Conservation (phyloP, 352 stramenopile genomes). For the Pythium monospermum region DNA sequence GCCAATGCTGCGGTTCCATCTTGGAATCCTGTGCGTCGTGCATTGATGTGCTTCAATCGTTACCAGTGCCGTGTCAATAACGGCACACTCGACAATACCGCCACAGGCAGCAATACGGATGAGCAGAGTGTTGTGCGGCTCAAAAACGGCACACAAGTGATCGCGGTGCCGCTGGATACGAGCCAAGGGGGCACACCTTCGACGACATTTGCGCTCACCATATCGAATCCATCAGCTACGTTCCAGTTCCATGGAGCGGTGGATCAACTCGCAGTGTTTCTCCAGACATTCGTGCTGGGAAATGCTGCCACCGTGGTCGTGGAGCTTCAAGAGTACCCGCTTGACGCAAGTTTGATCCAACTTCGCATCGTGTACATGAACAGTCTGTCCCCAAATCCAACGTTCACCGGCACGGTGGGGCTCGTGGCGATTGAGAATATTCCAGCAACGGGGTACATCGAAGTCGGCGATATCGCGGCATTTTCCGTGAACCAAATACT, state of each 20-base stretch:
- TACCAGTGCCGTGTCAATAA: conserved; percentile 1
- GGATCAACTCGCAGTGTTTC: conserved; percentile 12
- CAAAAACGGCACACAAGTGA: conserved; percentile 2
- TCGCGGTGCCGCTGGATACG: conserved; percentile 1
- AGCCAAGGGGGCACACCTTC: neutral
- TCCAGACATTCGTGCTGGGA: conserved; percentile 22
- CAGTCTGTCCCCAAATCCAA: conserved; percentile 6
- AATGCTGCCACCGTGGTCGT: conserved; percentile 17
- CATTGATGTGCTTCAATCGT: conserved; percentile 4
- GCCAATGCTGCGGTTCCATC: neutral
- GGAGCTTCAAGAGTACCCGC: neutral
- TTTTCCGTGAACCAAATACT: conserved; percentile 6
- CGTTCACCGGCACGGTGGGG: neutral
- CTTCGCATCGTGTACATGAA: conserved; percentile 13
- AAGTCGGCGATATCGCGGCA: neutral
- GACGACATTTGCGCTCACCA: too few relatives aligned
- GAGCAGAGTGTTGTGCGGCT: conserved; percentile 10
- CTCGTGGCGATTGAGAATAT: conserved; percentile 1
- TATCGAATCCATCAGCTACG: neutral
- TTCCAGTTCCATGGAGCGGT: conserved; percentile 9
- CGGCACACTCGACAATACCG: neutral
- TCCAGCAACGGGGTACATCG: neutral
- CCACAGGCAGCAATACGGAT: neutral
- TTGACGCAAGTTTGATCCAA: conserved; percentile 6
- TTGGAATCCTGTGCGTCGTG: conserved; percentile 14